A percentile compares a stretch with the other conserved stretches of the same genome.
Conservation (phyloP, 768 basidiomycete species). For the Pulveroboletus sp. region DNA sequence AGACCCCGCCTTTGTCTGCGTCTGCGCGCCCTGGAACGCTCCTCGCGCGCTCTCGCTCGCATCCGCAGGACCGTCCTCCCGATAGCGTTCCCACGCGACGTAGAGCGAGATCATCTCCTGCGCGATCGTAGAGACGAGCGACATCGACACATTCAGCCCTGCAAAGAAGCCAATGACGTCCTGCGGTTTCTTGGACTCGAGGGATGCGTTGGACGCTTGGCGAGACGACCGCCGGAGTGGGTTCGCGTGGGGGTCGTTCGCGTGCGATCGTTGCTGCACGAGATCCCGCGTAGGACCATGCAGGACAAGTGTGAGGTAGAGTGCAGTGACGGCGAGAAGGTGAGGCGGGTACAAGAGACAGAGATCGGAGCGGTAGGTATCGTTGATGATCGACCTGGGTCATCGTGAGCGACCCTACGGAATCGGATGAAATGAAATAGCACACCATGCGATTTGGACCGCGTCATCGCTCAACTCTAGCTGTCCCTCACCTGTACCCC, state of each 20-base stretch:
- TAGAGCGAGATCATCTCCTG: conserved; percentile 92
- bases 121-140: conserved; percentile 75
- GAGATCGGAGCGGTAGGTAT: conserved; percentile 89
- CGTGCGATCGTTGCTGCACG: conserved; percentile 38
- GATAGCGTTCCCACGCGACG: conserved; percentile 82
- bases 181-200: conserved; percentile 38
- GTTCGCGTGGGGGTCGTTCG: conserved; percentile 24
- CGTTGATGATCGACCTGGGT: conserved; percentile 93
- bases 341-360: conserved; percentile 96
- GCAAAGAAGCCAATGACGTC: conserved; percentile 83
- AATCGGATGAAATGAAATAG: not conserved
- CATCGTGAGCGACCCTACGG: not conserved
- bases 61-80: conserved; percentile 51
- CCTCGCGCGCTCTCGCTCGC: conserved; percentile 28
- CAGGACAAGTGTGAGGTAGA: conserved; percentile 83
- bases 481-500: conserved; percentile 78
- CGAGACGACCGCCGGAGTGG: conserved; percentile 56
- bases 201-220: conserved; percentile 35
- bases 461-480: conserved; percentile 73
- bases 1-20: conserved; percentile 11
- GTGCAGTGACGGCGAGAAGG: conserved; percentile 85
- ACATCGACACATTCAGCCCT: conserved; percentile 78
- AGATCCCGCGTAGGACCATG: conserved; percentile 53
- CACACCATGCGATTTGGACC: conserved; percentile 89
- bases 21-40: conserved; percentile 16